Percentiles rank a stretch among this genome's conserved stretches.
These are phyloP conservation scores for Fusarium albidum DNA, from an alignment of 2,329 filamentous ascomycete species.

Conservation along the genomic window DNA sequence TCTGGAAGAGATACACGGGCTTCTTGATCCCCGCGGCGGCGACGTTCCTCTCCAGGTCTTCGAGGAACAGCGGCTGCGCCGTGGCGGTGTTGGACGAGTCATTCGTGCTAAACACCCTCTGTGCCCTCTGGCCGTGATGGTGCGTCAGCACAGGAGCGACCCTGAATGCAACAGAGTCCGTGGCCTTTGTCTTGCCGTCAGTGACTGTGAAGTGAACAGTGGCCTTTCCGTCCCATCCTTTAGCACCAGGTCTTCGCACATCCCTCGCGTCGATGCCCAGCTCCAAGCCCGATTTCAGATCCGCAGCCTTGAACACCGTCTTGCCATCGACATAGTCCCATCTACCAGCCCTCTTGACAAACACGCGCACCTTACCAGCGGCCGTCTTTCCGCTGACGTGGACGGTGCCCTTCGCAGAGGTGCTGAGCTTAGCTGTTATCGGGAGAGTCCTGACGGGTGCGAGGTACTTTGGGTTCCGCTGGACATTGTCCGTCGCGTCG, in stretches of 20 bases:
- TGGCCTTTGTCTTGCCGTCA: conserved; percentile 24
- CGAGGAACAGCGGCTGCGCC: conserved; percentile 3
- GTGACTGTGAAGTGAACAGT: conserved; percentile 42
- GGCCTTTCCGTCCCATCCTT: conserved; percentile 40
- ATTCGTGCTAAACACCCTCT: conserved; percentile 30
- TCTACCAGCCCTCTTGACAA: conserved; percentile 29
- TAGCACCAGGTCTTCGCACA: conserved; percentile 27
- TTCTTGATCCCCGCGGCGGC: background rate
- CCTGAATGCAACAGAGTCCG: conserved; percentile 42
- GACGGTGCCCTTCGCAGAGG: conserved; percentile 28
- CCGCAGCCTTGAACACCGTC: conserved; percentile 38
- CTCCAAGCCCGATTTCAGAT: conserved; percentile 42
- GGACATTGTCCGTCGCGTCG: conserved; percentile 46
- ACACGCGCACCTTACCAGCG: conserved; percentile 40
- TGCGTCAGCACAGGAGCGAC: conserved; percentile 48
- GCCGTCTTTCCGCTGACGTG: conserved; percentile 16
- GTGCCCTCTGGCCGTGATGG: conserved; percentile 44
- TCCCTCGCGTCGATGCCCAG: conserved; percentile 48
- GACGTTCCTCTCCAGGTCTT: conserved; percentile 3
- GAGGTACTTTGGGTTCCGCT: conserved; percentile 41
- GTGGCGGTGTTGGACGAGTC: background rate
- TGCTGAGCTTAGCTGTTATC: conserved; percentile 8
- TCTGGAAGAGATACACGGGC: conserved; percentile 10
- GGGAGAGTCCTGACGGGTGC: conserved; percentile 45
- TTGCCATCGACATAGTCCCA: conserved; percentile 40